Evolutionary conservation across 257 asterid species (phyloP), one percentile per base, ranked within the genome.

Genomic region (Przewalskia tangutica): DNA sequence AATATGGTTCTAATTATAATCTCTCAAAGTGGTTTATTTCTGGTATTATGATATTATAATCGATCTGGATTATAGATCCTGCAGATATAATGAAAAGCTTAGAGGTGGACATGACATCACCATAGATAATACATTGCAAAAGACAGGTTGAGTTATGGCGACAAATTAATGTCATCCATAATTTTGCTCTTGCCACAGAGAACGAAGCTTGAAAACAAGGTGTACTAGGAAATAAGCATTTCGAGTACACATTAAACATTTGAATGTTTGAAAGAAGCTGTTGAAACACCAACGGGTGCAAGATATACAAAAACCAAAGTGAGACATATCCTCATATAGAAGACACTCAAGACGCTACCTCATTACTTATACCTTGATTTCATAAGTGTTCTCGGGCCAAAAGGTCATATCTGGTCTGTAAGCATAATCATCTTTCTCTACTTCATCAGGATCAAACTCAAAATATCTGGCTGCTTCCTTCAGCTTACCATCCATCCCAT

Each of bases 321-420:
- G 80, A 53, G 54, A 77, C 13, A 38, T 64, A 32, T 38, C 40
- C 48, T 63, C 64, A 55, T 11, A 58, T 50, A 18, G 20, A 63
- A 53, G 71, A 80, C 46, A 58, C 82, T 55, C 58, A 10, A 51
- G 38, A 32, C 32, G 27, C 78, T 56, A 83, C 67, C 53, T 34
- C 59, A 32, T 65, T 38, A 76, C 65, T 58, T 80, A 67, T 91
- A 92, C 98, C 94, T 89, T 92, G 73, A 86, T 84, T 55, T 90
- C 94, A 40, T 93, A n/a, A n/a, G n/a, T n/a, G n/a, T n/a, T n/a
- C n/a, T n/a, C n/a, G n/a, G n/a, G n/a, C n/a, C n/a, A n/a, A 91
- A 91, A 89, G 83, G 89, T 91, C 66, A 87, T 83, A 89, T 96
- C 97, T 13, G 95, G 90, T 87, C 98, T 89, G 86, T 83, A 96